Percentiles rank a stretch among this genome's conserved stretches.
Evolutionary conservation across 1,284 basidiomycete genomes (phyloP).

Genomic region (Exobasidium rhododendri): DNA sequence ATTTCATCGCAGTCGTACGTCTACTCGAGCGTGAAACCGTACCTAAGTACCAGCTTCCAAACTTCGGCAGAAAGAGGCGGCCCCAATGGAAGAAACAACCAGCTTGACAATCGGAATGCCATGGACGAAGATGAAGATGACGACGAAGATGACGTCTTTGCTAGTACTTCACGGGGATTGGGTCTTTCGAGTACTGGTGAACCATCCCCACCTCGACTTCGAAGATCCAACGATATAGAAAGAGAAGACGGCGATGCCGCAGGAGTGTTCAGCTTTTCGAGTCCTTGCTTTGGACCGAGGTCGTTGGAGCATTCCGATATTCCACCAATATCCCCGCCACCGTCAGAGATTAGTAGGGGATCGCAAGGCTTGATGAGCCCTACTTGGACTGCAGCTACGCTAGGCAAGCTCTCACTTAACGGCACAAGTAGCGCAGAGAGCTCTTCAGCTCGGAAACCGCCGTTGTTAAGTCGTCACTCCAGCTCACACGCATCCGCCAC

Average conservation of each 20-base stretch:
- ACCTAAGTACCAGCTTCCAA: slow-evolving; percentile 42
- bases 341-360: background rate
- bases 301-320: slow-evolving; percentile 12
- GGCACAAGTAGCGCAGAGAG: slow-evolving; percentile 23
- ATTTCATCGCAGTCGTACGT: slow-evolving; percentile 33
- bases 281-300: slow-evolving; percentile 39
- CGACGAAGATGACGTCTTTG: slow-evolving; percentile 32
- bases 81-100: slow-evolving; percentile 16
- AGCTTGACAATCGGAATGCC: slow-evolving; percentile 21
- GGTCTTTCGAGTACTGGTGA: slow-evolving; percentile 9
- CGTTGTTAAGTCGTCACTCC: background rate
- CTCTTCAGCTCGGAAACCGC: slow-evolving; percentile 3
- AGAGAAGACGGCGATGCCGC: slow-evolving; percentile 29
- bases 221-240: slow-evolving; percentile 19
- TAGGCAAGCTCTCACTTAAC: slow-evolving; percentile 34
- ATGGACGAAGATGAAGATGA: slow-evolving; percentile 20
- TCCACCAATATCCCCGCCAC: slow-evolving; percentile 12
- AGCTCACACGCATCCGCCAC: slow-evolving; percentile 2
- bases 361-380: slow-evolving; percentile 29
- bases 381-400: slow-evolving; percentile 35
- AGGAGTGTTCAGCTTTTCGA: slow-evolving; percentile 46
- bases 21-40: slow-evolving; percentile 35
- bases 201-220: slow-evolving; percentile 8
- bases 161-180: slow-evolving; percentile 16
- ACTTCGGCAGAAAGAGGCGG: slow-evolving; percentile 44